phyloP scores from a whole-genome alignment of 2,329 filamentous ascomycete species.

The Colletotrichum echinochloae region DNA sequence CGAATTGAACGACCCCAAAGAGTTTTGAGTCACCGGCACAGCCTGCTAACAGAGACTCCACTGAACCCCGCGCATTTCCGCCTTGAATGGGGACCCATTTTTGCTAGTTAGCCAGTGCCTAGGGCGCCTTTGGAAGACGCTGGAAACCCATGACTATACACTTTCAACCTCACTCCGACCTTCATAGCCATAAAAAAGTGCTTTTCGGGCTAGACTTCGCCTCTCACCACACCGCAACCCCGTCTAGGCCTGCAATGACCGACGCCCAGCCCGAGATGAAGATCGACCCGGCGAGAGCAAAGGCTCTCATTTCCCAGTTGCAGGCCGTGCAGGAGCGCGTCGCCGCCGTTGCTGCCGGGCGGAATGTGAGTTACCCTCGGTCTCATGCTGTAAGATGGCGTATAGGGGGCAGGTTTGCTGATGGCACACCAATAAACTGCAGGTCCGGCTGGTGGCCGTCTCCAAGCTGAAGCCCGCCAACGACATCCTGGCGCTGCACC shows the following conservation, averaged over 20 bases:
- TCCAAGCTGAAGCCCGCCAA: conserved; percentile 95
- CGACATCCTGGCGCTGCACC: conserved; percentile 88
- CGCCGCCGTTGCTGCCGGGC: conserved; percentile 62
- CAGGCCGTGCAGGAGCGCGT: conserved; percentile 70
- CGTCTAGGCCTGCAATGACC: conserved; percentile 33
- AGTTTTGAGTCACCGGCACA: background rate
- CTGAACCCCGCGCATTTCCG: background rate
- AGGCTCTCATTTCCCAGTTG: conserved; percentile 72
- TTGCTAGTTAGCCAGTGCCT: conserved; percentile 15
- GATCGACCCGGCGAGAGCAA: conserved; percentile 70
- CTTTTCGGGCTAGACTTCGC: background rate
- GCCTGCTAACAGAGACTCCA: conserved; percentile 6
- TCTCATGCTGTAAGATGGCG: background rate
- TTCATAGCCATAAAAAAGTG: background rate
- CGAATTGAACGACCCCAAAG: background rate
- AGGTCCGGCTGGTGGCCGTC: conserved; percentile 91
- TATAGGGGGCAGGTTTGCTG: background rate
- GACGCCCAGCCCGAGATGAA: conserved; percentile 63
- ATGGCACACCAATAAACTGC: background rate
- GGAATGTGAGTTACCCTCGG: conserved; percentile 60
- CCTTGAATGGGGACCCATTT: background rate
- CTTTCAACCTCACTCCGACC: background rate
- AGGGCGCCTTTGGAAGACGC: conserved; percentile 14
- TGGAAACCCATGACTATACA: conserved; percentile 33
- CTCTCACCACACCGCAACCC: background rate